These are phyloP conservation scores for Lepraria neglecta DNA, from an alignment of 495 filamentous ascomycete species.

Conservation along the genomic window DNA sequence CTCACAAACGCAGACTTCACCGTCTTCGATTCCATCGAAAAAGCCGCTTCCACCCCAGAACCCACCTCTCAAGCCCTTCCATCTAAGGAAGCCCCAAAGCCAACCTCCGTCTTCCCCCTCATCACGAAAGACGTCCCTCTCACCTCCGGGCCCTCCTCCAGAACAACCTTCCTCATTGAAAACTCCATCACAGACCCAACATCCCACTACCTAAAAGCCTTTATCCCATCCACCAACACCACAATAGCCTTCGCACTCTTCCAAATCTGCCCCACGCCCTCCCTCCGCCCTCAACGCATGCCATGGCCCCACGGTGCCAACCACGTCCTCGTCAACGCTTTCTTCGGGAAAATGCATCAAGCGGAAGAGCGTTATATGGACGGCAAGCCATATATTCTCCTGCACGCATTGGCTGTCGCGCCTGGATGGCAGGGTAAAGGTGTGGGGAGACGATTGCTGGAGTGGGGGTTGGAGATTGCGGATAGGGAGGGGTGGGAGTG, in stretches of 20 bases:
- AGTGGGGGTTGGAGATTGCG: slow-evolving; percentile 45
- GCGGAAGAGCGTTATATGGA: neutral
- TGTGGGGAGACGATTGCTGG: slow-evolving; percentile 40
- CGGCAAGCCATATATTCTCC: neutral
- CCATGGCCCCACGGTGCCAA: neutral
- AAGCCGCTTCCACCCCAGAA: neutral
- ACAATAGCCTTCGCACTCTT: slow-evolving; percentile 10
- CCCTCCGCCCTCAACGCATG: neutral
- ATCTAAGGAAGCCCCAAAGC: neutral
- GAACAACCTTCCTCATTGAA: neutral
- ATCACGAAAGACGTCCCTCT: neutral
- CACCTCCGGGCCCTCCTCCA: neutral
- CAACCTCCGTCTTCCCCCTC: slow-evolving; percentile 4
- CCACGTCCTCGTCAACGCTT: neutral
- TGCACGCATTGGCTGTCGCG: slow-evolving; percentile 38
- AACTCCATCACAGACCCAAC: neutral
- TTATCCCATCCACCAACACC: neutral
- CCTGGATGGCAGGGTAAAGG: slow-evolving; percentile 45
- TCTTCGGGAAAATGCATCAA: slow-evolving; percentile 1
- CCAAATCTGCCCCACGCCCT: neutral
- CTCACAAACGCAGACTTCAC: slow-evolving; percentile 8
- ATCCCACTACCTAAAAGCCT: slow-evolving; percentile 14
- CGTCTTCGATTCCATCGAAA: neutral
- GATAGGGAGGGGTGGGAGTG: slow-evolving; percentile 41
- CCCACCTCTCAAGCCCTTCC: neutral